Evolutionary conservation across 1,139 yeast species (phyloP).

Genomic region (Suhomyces taliae): DNA sequence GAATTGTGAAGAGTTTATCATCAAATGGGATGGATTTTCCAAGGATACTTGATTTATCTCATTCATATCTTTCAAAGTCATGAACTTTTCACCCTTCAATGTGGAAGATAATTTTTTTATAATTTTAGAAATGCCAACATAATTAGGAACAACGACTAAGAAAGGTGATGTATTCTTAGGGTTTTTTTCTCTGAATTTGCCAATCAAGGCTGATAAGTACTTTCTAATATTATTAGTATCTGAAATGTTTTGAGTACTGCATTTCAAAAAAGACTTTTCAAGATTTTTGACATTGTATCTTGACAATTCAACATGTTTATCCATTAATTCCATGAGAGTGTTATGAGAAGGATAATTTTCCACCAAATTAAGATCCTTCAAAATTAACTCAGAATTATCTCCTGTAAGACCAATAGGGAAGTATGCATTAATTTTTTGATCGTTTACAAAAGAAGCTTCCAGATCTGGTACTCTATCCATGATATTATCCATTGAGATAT

Average conservation of each 20-base stretch:
- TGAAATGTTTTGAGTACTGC: slow-evolving; percentile 1
- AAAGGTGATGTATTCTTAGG: slow-evolving; percentile 13
- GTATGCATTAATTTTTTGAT: slow-evolving; percentile 6
- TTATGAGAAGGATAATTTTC: slow-evolving; percentile 10
- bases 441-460: background rate
- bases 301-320: slow-evolving; percentile 13
- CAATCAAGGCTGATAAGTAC: slow-evolving; percentile 3
- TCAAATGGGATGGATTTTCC: background rate
- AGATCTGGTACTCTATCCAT: background rate
- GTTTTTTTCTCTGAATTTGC: slow-evolving; percentile 7
- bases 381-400: background rate
- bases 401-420: slow-evolving; percentile 8
- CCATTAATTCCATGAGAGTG: slow-evolving; percentile 11
- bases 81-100: background rate
- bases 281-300: slow-evolving; percentile 17
- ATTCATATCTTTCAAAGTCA: background rate
- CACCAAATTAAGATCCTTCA: slow-evolving; percentile 11
- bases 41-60: background rate
- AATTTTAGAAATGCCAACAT: slow-evolving; percentile 7
- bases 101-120: slow-evolving; percentile 3
- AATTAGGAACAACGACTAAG: slow-evolving; percentile 20
- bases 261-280: slow-evolving; percentile 18
- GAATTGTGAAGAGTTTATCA: slow-evolving; percentile 15
- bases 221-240: slow-evolving; percentile 1
- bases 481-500: background rate